Percentiles rank a stretch among this genome's conserved stretches.
phyloP scores from a whole-genome alignment of 306 rosid genomes.

The Albizia julibrissin region DNA sequence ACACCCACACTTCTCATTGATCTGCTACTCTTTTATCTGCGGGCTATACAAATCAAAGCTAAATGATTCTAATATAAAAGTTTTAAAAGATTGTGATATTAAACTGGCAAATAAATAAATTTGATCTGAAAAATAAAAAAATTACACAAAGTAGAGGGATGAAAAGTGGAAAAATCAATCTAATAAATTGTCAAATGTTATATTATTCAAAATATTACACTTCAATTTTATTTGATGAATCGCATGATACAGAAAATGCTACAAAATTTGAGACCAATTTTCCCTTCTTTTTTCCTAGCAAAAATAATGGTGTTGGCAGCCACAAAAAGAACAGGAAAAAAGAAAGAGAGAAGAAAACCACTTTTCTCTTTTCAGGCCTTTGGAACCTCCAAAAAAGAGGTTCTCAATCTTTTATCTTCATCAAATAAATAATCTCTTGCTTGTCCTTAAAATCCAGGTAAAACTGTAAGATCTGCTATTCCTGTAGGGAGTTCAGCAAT shows the following conservation, averaged over 20 bases:
- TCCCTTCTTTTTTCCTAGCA: background rate
- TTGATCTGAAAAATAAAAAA: background rate
- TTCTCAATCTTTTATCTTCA: background rate
- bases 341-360: background rate
- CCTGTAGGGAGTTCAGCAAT: conserved; percentile 90
- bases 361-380: background rate
- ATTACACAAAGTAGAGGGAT: background rate
- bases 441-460: conserved; percentile 76
- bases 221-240: conserved; percentile 7
- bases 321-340: conserved; percentile 6
- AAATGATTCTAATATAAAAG: too few species aligned
- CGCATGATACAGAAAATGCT: conserved; percentile 20
- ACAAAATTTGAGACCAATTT: conserved; percentile 21
- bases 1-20: too few species aligned
- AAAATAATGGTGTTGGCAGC: conserved; percentile 10
- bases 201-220: background rate
- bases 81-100: background rate
- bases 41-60: too few species aligned
- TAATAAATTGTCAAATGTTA: too few species aligned
- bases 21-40: too few species aligned
- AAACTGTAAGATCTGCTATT: conserved; percentile 74
- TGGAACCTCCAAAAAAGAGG: background rate
- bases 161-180: background rate
- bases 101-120: background rate
- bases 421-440: conserved; percentile 23